phyloP scores from a whole-genome alignment of 331 rosid genomes.

The Stylosanthes scabra region DNA sequence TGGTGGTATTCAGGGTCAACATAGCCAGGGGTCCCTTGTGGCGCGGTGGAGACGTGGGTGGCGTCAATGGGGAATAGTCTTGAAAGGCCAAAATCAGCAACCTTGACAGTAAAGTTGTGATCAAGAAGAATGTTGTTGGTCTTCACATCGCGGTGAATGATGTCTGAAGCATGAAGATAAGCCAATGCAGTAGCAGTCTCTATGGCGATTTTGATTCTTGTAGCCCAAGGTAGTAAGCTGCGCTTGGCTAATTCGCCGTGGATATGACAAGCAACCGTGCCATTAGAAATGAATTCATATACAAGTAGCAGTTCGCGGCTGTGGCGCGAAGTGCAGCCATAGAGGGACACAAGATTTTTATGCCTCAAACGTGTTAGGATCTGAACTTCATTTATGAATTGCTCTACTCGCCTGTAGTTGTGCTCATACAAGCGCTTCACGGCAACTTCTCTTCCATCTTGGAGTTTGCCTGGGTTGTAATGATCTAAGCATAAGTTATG shows the following conservation, averaged over 20 bases:
- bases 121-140: slow-evolving; percentile 83
- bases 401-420: slow-evolving; percentile 57
- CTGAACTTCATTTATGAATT: slow-evolving; percentile 71
- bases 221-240: slow-evolving; percentile 53
- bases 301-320: slow-evolving; percentile 77
- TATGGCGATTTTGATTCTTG: slow-evolving; percentile 69
- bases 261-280: slow-evolving; percentile 80
- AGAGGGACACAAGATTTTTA: slow-evolving; percentile 66
- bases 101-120: slow-evolving; percentile 59
- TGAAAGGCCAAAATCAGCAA: slow-evolving; percentile 86
- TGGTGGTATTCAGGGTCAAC: slow-evolving; percentile 79
- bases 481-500: slow-evolving; percentile 7
- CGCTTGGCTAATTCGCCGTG: slow-evolving; percentile 52
- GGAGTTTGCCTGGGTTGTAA: slow-evolving; percentile 56
- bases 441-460: slow-evolving; percentile 79
- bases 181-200: slow-evolving; percentile 73
- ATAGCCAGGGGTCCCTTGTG: slow-evolving; percentile 88
- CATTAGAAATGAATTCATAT: slow-evolving; percentile 77
- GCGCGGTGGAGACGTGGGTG: slow-evolving; percentile 80
- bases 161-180: slow-evolving; percentile 77
- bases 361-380: slow-evolving; percentile 70
- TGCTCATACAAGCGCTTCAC: slow-evolving; percentile 69
- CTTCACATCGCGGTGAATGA: slow-evolving; percentile 82
- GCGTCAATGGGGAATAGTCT: slow-evolving; percentile 66
- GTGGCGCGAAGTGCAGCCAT: slow-evolving; percentile 74